phyloP scores from a whole-genome alignment of 768 basidiomycete genomes.

The Xerocomellus chrysenteron region DNA sequence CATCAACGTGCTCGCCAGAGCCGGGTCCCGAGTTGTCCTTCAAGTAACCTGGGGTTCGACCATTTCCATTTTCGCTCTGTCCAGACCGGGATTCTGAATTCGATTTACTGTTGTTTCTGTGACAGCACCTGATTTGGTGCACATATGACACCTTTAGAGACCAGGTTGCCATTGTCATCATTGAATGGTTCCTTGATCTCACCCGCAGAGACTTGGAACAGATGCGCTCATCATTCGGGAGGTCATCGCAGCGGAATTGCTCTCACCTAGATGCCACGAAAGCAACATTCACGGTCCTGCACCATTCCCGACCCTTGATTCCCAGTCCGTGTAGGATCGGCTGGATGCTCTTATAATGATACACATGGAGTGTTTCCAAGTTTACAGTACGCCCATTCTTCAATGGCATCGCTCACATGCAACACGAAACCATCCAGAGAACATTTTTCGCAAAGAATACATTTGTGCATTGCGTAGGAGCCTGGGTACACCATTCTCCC shows the following conservation, averaged over 20 bases:
- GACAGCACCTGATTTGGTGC: slow-evolving; percentile 51
- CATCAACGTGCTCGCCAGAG: no score
- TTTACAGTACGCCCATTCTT: slow-evolving; percentile 82
- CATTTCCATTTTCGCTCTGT: no score
- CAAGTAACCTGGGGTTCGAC: no score
- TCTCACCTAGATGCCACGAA: slow-evolving; percentile 59
- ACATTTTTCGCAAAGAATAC: slow-evolving; percentile 89
- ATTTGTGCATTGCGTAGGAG: slow-evolving; percentile 98
- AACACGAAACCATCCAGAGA: slow-evolving; percentile 92
- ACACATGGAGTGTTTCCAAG: slow-evolving; percentile 93
- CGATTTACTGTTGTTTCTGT: no score
- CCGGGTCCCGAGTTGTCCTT: no score
- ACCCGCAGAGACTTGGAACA: slow-evolving; percentile 69
- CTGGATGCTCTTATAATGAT: slow-evolving; percentile 51
- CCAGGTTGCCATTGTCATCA: slow-evolving; percentile 76
- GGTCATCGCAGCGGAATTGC: slow-evolving; percentile 66
- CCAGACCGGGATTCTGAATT: no score
- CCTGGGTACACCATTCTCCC: slow-evolving; percentile 31
- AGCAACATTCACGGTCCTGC: slow-evolving; percentile 43
- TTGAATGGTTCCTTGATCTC: slow-evolving; percentile 83
- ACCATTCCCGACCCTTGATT: not conserved
- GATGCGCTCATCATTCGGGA: slow-evolving; percentile 71
- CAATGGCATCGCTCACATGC: slow-evolving; percentile 86
- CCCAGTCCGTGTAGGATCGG: no score
- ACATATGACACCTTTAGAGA: slow-evolving; percentile 89